These are phyloP conservation scores for Marasmius sp. DNA, from an alignment of 1,284 basidiomycete species.

Conservation along the genomic window DNA sequence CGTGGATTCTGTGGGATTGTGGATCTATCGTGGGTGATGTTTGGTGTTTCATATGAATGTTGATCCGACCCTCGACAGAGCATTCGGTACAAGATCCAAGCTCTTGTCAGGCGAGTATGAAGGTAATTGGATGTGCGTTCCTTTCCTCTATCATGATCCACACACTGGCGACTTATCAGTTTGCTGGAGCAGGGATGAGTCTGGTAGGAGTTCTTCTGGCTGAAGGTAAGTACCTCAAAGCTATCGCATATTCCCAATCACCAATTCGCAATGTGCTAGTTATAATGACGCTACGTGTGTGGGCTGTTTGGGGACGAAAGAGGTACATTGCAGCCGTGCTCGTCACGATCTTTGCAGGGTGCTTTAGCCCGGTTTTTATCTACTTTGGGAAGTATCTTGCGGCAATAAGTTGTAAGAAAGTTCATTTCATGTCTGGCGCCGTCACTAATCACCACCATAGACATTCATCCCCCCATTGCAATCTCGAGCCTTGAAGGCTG, in stretches of 20 bases:
- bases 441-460: neutral
- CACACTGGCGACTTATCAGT: neutral
- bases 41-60: neutral
- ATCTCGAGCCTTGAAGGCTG: neutral
- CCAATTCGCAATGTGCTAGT: neutral
- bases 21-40: neutral
- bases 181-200: neutral
- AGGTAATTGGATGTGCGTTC: neutral
- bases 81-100: neutral
- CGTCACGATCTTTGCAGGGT: neutral
- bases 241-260: neutral
- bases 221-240: neutral
- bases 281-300: neutral
- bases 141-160: neutral
- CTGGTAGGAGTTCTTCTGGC: neutral
- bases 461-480: neutral
- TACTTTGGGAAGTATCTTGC: neutral
- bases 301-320: neutral
- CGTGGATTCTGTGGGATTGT: neutral
- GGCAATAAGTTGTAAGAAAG: neutral
- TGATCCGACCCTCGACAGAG: neutral
- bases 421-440: neutral
- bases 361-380: neutral
- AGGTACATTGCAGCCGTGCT: neutral
- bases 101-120: neutral